These are phyloP conservation scores for Talaromyces proteolyticus DNA, from an alignment of 495 filamentous ascomycete species.

Conservation along the genomic window DNA sequence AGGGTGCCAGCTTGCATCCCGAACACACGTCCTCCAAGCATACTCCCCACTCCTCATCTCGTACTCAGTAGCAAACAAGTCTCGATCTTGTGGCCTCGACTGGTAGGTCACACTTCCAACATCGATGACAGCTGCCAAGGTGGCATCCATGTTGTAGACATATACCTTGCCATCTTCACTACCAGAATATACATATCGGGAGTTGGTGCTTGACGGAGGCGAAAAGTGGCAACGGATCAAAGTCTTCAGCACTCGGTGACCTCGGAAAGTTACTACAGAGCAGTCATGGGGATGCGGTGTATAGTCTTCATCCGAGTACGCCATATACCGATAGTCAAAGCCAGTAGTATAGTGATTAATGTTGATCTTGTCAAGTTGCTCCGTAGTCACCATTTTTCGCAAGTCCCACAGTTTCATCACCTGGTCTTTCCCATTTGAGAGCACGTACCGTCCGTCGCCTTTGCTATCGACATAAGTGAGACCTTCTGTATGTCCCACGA, in stretches of 20 bases:
- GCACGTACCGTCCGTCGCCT: slow-evolving; percentile 88
- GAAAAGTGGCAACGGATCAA: slow-evolving; percentile 96
- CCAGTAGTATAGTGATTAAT: slow-evolving; percentile 52
- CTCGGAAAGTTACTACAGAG: slow-evolving; percentile 87
- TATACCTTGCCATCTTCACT: slow-evolving; percentile 84
- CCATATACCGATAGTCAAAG: slow-evolving; percentile 82
- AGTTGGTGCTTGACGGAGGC: slow-evolving; percentile 80
- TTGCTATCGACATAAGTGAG: slow-evolving; percentile 96
- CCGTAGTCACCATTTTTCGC: slow-evolving; percentile 69
- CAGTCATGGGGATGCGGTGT: slow-evolving; percentile 79
- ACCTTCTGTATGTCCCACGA: slow-evolving; percentile 91
- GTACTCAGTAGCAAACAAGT: slow-evolving; percentile 29
- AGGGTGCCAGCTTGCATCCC: slow-evolving; percentile 96
- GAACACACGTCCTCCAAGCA: slow-evolving; percentile 73
- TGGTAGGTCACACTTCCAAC: slow-evolving; percentile 61
- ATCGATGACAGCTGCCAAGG: slow-evolving; percentile 73
- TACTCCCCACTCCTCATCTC: slow-evolving; percentile 29
- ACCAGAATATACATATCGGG: slow-evolving; percentile 87
- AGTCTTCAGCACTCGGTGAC: slow-evolving; percentile 81
- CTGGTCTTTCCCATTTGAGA: slow-evolving; percentile 94
- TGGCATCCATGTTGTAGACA: slow-evolving; percentile 92
- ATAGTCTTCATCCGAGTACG: slow-evolving; percentile 63
- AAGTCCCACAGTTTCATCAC: slow-evolving; percentile 98
- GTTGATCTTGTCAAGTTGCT: slow-evolving; percentile 51
- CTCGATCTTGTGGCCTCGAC: slow-evolving; percentile 48